A percentile compares a stretch with the other conserved stretches of the same genome.
Evolutionary conservation across 2,329 filamentous ascomycete species (phyloP).

Genomic region (Claviceps capensis): DNA sequence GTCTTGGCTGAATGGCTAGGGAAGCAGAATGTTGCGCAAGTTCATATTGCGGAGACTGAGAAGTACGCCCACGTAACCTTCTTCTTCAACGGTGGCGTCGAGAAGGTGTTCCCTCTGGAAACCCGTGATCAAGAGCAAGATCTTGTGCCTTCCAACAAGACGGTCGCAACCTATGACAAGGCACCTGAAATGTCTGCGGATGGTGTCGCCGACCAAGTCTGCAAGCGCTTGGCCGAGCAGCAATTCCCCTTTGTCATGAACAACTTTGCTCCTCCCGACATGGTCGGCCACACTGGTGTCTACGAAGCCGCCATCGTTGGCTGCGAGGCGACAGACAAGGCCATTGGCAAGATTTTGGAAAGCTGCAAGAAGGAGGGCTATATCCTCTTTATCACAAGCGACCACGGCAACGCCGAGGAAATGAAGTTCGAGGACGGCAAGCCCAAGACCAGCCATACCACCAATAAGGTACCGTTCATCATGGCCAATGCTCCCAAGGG

Average conservation of each 20-base stretch:
- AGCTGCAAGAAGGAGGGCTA: conserved; percentile 89
- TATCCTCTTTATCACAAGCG: conserved; percentile 85
- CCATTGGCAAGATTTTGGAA: conserved; percentile 85
- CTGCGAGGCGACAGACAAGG: conserved; percentile 77
- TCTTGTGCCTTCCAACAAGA: conserved; percentile 75
- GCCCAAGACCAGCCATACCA: conserved; percentile 96
- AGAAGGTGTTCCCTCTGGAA: conserved; percentile 90
- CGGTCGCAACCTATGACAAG: conserved; percentile 84
- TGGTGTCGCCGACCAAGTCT: conserved; percentile 77
- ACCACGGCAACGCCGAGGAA: conserved; percentile 97
- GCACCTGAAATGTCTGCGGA: conserved; percentile 94
- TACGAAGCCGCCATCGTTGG: conserved; percentile 88
- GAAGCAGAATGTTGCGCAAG: conserved; percentile 81
- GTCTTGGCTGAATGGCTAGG: conserved; percentile 95
- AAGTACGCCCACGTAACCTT: conserved; percentile 99
- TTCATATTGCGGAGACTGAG: conserved; percentile 95
- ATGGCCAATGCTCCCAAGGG: conserved; percentile 93
- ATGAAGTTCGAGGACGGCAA: conserved; percentile 95
- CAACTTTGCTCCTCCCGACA: conserved; percentile 98
- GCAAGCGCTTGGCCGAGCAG: conserved; percentile 71
- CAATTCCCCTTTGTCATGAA: conserved; percentile 98
- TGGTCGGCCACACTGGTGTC: conserved; percentile 97
- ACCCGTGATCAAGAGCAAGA: conserved; percentile 70
- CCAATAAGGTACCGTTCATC: conserved; percentile 93
- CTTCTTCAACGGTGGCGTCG: conserved; percentile 98